Percentiles rank a stretch among this genome's conserved stretches.
Conservation (phyloP, 768 basidiomycete species). For the Kondoa subrosea region DNA sequence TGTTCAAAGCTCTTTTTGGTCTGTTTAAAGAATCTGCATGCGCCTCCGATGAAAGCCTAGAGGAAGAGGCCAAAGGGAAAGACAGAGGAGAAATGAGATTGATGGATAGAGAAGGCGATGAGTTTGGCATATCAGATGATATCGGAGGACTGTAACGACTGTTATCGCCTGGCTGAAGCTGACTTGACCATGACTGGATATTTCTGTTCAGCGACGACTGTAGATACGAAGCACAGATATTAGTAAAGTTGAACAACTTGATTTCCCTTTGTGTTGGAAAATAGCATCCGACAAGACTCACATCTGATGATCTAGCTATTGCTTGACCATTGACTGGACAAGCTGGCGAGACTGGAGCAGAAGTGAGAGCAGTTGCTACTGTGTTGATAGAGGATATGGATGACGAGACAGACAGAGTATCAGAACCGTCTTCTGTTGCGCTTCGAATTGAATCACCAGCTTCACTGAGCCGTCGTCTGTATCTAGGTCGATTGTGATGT, state of each 20-base stretch:
- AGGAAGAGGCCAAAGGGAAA: background rate
- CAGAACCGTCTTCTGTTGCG: background rate
- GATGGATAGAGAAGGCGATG: too few relatives aligned
- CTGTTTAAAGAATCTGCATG: background rate
- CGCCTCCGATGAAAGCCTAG: background rate
- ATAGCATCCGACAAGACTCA: background rate
- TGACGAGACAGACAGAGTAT: background rate
- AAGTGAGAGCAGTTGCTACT: background rate
- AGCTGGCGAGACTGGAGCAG: background rate
- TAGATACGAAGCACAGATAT: too few relatives aligned
- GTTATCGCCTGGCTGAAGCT: too few relatives aligned
- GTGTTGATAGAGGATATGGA: background rate
- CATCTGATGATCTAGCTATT: background rate
- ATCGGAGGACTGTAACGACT: too few relatives aligned
- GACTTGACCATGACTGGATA: too few relatives aligned
- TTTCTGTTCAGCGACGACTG: too few relatives aligned
- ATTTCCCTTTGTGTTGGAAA: too few relatives aligned
- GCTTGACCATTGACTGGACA: background rate
- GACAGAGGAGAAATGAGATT: background rate
- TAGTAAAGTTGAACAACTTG: too few relatives aligned
- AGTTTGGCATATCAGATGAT: too few relatives aligned
- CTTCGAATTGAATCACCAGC: background rate
- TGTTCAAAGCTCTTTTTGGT: slow-evolving; percentile 20
- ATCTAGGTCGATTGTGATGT: background rate
- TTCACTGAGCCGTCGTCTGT: background rate